Evolutionary conservation across 805 yeast genomes (phyloP), one percentile per base, ranked within the genome.

Genomic region (Metschnikowia continentalis): DNA sequence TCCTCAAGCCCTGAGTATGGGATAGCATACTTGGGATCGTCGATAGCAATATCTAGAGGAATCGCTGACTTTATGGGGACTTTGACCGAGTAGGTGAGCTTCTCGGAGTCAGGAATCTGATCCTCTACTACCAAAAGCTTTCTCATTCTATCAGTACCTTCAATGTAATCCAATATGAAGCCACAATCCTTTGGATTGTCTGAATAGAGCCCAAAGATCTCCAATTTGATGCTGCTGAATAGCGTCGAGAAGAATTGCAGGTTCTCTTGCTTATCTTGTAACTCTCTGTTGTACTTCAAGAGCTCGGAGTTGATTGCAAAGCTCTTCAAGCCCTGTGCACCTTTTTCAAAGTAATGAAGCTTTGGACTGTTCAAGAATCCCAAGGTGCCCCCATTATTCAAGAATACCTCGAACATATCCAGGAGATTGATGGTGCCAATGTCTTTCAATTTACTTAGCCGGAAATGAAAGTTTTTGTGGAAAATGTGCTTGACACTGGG

Each of bases 211-310:
- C 81, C 59, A 4, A 63, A 63, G 0, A 73, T 62, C 52, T 77
- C 83, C 3, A 70, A 52, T 48, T 77, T 80, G 48, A 82, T 59
- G 7, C 70, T 61, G 48, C 77, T 75, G 62, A 83, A 86, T 37
- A 70, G 66, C 0, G 77, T 60, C 3, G 79, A 67, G 57, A 74
- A 78, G 52, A 74, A 79, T 26, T 75, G 72, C 13, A 75, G 64
- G 59, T 81, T 84, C 57, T 85, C 94, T 46, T 77, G 79, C 51
- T 74, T 77, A 63, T 88, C 96, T 58, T 86, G 90, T 2, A 75
- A 61, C 47, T 78, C 75, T 32, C 90, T 72, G 51, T 78, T 75
- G 51, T 70, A 75, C 51, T 76, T 78, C 42, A 76, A 70, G 3
- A 74, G 62, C 57, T 83, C 88, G 1, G 72, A 67, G 2, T 72